Evolutionary conservation across 2,329 filamentous ascomycete species (phyloP).

Genomic region (Magnaporthiopsis incrustans): DNA sequence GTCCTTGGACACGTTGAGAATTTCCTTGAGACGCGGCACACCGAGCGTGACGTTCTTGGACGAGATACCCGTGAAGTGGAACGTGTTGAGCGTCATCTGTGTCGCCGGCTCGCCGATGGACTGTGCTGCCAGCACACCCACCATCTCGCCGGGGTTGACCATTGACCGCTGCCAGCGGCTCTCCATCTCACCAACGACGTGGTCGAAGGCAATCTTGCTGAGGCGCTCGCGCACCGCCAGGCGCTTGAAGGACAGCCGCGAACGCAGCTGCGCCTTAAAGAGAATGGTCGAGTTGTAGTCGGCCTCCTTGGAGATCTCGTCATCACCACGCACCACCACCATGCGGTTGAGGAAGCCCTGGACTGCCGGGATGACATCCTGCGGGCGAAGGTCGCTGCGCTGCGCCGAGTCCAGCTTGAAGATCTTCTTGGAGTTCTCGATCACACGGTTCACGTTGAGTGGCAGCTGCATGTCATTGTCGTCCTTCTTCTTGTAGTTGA

Average conservation of each 20-base stretch:
- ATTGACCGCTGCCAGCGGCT: constrained; percentile 78
- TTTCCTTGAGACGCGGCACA: constrained; percentile 98
- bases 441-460: constrained; percentile 83
- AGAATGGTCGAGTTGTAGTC: constrained; percentile 82
- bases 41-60: constrained; percentile 88
- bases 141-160: constrained; percentile 95
- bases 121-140: constrained; percentile 93
- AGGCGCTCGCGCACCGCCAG: constrained; percentile 79
- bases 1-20: constrained; percentile 93
- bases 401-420: constrained; percentile 83
- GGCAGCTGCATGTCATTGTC: constrained; percentile 86
- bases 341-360: constrained; percentile 67
- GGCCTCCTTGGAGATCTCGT: constrained; percentile 75
- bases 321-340: constrained; percentile 77
- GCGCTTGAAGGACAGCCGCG: constrained; percentile 85
- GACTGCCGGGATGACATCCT: constrained; percentile 77
- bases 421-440: constrained; percentile 80
- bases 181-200: constrained; percentile 85
- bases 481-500: constrained; percentile 61
- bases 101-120: constrained; percentile 98
- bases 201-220: constrained; percentile 86
- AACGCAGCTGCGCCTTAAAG: constrained; percentile 87
- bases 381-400: constrained; percentile 82
- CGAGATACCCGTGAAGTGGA: constrained; percentile 99
- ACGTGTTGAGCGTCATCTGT: constrained; percentile 99